Conservation (phyloP, 805 yeast species). For the Metschnikowia sp. region DNA sequence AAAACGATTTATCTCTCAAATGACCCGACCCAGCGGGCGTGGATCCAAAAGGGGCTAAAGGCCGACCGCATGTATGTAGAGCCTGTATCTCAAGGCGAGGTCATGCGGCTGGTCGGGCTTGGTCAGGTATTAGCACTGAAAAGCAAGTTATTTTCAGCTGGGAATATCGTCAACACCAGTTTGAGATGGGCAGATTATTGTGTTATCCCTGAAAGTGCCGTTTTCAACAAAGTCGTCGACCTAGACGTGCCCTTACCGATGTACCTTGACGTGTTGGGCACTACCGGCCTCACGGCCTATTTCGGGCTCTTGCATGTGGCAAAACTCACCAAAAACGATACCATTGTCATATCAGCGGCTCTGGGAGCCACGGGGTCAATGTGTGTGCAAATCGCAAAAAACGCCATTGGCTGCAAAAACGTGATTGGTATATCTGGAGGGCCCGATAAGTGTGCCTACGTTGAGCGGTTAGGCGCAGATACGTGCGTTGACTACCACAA, state of each 20-base stretch:
- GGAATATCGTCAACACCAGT: slow-evolving; percentile 39
- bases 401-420: slow-evolving; percentile 45
- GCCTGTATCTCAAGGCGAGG: slow-evolving; percentile 33
- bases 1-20: slow-evolving; percentile 47
- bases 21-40: slow-evolving; percentile 59
- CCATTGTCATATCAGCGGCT: slow-evolving; percentile 58
- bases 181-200: slow-evolving; percentile 48
- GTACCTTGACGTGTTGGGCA: slow-evolving; percentile 49
- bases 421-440: slow-evolving; percentile 65
- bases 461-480: slow-evolving; percentile 53
- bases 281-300: slow-evolving; percentile 61
- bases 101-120: slow-evolving; percentile 45
- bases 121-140: slow-evolving; percentile 48
- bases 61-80: slow-evolving; percentile 5
- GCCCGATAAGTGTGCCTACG: slow-evolving; percentile 48
- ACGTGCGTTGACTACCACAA: slow-evolving; percentile 47
- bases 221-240: slow-evolving; percentile 27
- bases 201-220: slow-evolving; percentile 24
- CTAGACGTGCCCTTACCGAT: slow-evolving; percentile 34
- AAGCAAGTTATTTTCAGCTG: slow-evolving; percentile 34
- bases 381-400: slow-evolving; percentile 55
- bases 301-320: slow-evolving; percentile 50
- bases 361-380: slow-evolving; percentile 68
- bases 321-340: slow-evolving; percentile 40
- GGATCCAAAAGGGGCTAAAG: slow-evolving; percentile 34